A percentile compares a stretch with the other conserved stretches of the same genome.
Evolutionary conservation across 768 basidiomycete species (phyloP).

Genomic region (Coprinopsis cinerea): DNA sequence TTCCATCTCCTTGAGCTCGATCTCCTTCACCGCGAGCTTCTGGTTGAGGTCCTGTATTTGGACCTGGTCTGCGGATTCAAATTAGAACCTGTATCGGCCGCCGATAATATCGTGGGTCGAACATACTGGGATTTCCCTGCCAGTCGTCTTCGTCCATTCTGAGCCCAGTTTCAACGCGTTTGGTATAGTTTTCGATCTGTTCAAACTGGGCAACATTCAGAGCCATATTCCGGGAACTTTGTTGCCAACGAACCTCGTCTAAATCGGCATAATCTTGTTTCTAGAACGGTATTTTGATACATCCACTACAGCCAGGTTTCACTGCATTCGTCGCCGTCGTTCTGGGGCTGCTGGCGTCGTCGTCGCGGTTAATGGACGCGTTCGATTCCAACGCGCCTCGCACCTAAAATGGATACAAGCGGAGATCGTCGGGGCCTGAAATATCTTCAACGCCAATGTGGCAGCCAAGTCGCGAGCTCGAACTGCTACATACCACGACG

Average conservation of each 20-base stretch:
- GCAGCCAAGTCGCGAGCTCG: too few species aligned
- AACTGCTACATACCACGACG: too few species aligned
- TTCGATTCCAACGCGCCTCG: too few species aligned
- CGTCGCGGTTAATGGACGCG: neutral
- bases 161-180: too few species aligned
- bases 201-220: too few species aligned
- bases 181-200: too few species aligned
- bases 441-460: too few species aligned
- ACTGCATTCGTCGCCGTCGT: neutral
- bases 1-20: conserved; percentile 3
- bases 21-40: conserved; percentile 6
- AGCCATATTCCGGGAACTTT: too few species aligned
- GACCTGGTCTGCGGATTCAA: neutral
- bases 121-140: neutral
- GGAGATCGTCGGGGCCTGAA: too few species aligned
- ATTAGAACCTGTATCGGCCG: neutral
- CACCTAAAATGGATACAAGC: too few species aligned
- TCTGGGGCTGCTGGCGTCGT: neutral
- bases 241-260: neutral
- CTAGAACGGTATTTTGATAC: too few species aligned
- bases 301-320: too few species aligned
- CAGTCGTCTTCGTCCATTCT: neutral
- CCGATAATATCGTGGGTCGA: neutral
- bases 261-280: neutral
- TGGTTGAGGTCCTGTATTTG: conserved; percentile 3